These are phyloP conservation scores for Coemansia sp. DNA, from an alignment of 192 early-diverging fungal genomes.

Conservation along the genomic window DNA sequence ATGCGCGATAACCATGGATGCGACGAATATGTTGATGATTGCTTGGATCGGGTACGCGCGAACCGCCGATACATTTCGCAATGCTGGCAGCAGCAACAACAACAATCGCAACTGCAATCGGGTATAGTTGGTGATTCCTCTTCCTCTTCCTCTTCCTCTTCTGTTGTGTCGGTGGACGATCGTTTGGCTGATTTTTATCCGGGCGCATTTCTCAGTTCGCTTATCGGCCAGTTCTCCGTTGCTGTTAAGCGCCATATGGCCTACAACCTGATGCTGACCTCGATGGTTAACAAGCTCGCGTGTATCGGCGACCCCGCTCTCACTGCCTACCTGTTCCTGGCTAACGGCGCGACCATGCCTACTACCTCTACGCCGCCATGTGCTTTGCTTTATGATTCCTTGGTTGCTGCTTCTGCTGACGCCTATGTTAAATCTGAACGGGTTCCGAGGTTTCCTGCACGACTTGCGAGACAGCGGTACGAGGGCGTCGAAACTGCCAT, in stretches of 20 bases:
- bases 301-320: constrained; percentile 56
- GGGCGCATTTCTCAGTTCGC: constrained; percentile 58
- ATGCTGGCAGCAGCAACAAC: constrained; percentile 11
- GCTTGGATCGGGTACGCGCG: constrained; percentile 17
- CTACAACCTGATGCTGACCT: constrained; percentile 62
- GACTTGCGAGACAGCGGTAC: constrained; percentile 31
- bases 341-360: constrained; percentile 28
- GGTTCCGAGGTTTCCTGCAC: constrained; percentile 38
- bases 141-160: not conserved
- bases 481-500: constrained; percentile 54
- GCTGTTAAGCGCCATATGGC: constrained; percentile 60
- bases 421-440: constrained; percentile 52
- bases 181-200: constrained; percentile 43
- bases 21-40: constrained; percentile 47
- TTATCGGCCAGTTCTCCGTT: constrained; percentile 51
- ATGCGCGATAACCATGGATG: constrained; percentile 45
- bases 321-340: constrained; percentile 38
- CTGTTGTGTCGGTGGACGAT: not conserved
- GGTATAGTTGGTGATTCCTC: too few species aligned
- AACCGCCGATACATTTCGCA: not conserved
- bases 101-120: not conserved
- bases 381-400: constrained; percentile 31
- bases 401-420: constrained; percentile 38
- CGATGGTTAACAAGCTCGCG: constrained; percentile 58
- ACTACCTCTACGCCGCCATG: not conserved